Base-by-base conservation (phyloP, 805 yeast species). In the Ogataea pilisensis region DNA sequence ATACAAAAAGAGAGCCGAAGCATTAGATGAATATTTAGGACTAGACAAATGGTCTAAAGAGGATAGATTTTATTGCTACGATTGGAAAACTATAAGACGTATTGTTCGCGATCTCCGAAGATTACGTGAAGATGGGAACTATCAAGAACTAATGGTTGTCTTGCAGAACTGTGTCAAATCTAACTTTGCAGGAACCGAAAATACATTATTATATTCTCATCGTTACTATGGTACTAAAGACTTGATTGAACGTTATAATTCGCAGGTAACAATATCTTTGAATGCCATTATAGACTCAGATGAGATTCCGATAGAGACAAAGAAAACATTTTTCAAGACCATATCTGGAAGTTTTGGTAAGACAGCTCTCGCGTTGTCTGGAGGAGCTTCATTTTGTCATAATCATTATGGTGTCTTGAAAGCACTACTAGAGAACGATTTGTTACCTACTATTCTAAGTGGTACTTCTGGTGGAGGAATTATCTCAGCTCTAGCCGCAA, bases 401-500 rank as follows among this genome's bases (percentile, higher is more conserved):
- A 77, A 80, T 25, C 95, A 85, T 60, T 80, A 83, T 61, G 95
- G 95, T 2, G 76, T 85, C 3, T 71, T 84, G 21, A 80, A 80
- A 47, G 90, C 89, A 0, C 60, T 85, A 30, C 61, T 84, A 5
- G 89, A 85, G 43, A 73, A 75, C 42, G 82, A 80, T 55, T 61
- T 76, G 37, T 63, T 85, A 37, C 95, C 95, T 1, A 68, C 69
- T 4, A 81, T 85, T 28, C 67, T 85, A 8, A 75, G 85, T 27
- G 95, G 95, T 1, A 85, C 93, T 0, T 79, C 87, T 0, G 91
- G 93, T 2, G 95, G 95, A 13, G 91, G 89, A 1, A 62, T 83
- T 11, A 77, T 84, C 12, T 90, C 93, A 0, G 85, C 89, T 0
- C 58, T 85, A 30, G 76, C 83, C 0, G 74, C 88, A 38, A 78